Conservation (phyloP, 192 early-diverging fungal species). For the Haplosporangium gracile region DNA sequence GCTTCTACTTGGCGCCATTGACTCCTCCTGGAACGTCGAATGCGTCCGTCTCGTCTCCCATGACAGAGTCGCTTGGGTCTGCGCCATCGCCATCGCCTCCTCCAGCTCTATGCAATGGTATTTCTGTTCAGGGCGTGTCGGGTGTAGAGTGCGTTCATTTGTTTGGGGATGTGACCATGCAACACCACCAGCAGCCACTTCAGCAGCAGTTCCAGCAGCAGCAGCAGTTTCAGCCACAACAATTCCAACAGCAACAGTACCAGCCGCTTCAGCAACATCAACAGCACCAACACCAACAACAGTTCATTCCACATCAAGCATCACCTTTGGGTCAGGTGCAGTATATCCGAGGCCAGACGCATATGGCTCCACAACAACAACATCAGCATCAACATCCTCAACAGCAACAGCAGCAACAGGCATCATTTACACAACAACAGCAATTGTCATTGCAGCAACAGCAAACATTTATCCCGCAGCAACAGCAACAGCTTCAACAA, state of each 20-base stretch:
- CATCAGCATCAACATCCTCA: not conserved
- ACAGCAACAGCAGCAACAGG: not conserved
- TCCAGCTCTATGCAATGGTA: not conserved
- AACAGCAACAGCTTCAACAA: constrained; percentile 9
- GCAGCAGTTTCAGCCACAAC: constrained; percentile 17
- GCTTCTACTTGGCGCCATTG: constrained; percentile 43
- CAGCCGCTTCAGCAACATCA: constrained; percentile 5
- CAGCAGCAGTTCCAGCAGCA: constrained; percentile 8
- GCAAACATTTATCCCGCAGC: not conserved
- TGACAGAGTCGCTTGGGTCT: constrained; percentile 48
- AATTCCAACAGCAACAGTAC: constrained; percentile 14
- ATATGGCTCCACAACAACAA: not conserved
- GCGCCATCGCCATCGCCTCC: constrained; percentile 48
- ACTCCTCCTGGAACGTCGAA: constrained; percentile 51
- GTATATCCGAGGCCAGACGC: not conserved
- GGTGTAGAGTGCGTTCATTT: not conserved
- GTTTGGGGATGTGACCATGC: not conserved
- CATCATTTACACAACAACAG: not conserved
- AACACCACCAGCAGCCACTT: not conserved
- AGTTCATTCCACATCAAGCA: not conserved
- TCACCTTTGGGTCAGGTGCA: constrained; percentile 8
- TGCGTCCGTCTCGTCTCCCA: constrained; percentile 24
- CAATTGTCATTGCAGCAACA: not conserved
- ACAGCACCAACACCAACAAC: constrained; percentile 20
- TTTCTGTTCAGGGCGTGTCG: not conserved